Conservation (phyloP, 257 asterid species). For the Ocimum tenuiflorum region DNA sequence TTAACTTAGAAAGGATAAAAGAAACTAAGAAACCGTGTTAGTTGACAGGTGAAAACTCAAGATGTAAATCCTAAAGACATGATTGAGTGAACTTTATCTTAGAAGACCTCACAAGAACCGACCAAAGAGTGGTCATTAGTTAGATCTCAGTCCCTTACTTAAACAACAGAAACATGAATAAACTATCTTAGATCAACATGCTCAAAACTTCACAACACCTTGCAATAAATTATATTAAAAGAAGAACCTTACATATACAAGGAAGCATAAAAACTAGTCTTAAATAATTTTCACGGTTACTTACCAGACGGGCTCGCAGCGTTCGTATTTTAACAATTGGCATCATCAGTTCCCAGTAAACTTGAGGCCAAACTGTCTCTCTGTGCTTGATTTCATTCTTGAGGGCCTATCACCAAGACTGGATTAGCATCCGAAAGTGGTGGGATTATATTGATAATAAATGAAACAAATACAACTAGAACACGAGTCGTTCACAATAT, state of each 20-base stretch:
- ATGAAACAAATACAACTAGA: conserved; percentile 3
- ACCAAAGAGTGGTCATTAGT: neutral
- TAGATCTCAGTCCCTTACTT: neutral
- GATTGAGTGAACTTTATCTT: conserved; percentile 1
- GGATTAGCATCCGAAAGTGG: conserved; percentile 21
- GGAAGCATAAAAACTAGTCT: conserved; percentile 15
- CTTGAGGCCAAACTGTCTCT: conserved; percentile 59
- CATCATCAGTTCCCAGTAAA: conserved; percentile 80
- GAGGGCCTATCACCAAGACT: conserved; percentile 51
- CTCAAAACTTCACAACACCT: neutral
- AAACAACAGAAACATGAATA: neutral
- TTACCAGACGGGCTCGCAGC: conserved; percentile 88
- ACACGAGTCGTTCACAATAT: neutral
- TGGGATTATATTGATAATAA: neutral
- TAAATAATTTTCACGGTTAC: conserved; percentile 28
- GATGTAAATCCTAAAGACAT: neutral
- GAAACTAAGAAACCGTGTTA: neutral
- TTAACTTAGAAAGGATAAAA: neutral
- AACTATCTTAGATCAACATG: conserved; percentile 5
- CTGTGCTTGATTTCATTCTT: conserved; percentile 94
- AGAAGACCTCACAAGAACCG: conserved; percentile 8
- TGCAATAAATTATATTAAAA: neutral
- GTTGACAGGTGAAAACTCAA: neutral
- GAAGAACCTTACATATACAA: conserved; percentile 10
- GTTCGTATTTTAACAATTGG: conserved; percentile 76